A percentile compares a stretch with the other conserved stretches of the same genome.
Evolutionary conservation across 768 basidiomycete species (phyloP).

Genomic region (Tylopilus sp.): DNA sequence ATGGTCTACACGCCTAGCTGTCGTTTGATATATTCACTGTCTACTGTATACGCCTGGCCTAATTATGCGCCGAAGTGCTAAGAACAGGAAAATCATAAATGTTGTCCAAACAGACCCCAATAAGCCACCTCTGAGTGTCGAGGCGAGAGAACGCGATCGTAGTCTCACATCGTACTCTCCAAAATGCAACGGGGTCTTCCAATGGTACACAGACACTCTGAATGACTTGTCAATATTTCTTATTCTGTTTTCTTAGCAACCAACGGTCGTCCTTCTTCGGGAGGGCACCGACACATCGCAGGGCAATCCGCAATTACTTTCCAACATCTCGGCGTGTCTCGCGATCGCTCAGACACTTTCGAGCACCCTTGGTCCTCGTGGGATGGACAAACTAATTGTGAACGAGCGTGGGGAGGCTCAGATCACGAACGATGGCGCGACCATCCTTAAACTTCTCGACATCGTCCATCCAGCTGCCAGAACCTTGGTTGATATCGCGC

Average conservation of each 20-base stretch:
- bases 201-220: constrained; percentile 49
- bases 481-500: constrained; percentile 96
- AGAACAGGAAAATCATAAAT: too few species aligned
- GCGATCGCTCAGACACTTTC: constrained; percentile 90
- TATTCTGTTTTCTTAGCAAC: constrained; percentile 62
- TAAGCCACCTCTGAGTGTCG: not conserved
- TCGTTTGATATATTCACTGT: not conserved
- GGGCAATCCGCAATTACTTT: constrained; percentile 87
- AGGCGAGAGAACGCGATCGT: constrained; percentile 6
- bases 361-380: constrained; percentile 93
- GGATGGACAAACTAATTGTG: constrained; percentile 99
- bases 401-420: constrained; percentile 92
- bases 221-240: constrained; percentile 6
- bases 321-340: constrained; percentile 95
- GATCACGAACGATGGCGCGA: constrained; percentile 99
- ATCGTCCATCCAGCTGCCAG: constrained; percentile 97
- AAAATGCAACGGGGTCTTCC: constrained; percentile 85
- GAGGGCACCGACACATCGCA: constrained; percentile 97
- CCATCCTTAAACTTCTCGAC: constrained; percentile 94
- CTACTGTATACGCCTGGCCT: not conserved
- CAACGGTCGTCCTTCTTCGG: constrained; percentile 91
- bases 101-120: constrained; percentile 22
- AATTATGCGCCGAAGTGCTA: not conserved
- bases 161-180: constrained; percentile 12
- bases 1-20: constrained; percentile 8